Evolutionary conservation across 768 basidiomycete species (phyloP).

Genomic region (Trametes cubensis): DNA sequence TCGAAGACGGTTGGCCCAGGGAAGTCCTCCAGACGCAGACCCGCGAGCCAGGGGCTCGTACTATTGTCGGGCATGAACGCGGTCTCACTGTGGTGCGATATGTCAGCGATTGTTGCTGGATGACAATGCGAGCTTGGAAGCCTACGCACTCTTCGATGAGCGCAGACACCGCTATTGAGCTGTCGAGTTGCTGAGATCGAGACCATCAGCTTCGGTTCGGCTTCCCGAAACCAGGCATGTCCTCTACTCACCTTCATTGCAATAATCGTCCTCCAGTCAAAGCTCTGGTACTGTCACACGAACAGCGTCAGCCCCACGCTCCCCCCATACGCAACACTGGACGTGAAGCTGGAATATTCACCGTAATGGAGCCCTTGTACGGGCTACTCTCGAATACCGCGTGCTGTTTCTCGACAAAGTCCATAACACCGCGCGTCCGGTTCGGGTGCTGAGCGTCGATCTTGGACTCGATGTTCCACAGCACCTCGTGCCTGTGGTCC

Average conservation of each 20-base stretch:
- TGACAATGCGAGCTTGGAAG: neutral
- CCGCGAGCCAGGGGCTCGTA: conserved; percentile 69
- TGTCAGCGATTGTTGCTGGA: neutral
- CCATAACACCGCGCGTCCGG: conserved; percentile 54
- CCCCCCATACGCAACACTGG: neutral
- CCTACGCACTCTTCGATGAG: conserved; percentile 64
- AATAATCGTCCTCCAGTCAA: conserved; percentile 78
- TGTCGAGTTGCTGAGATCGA: conserved; percentile 49
- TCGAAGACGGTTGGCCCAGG: conserved; percentile 59
- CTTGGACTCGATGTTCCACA: conserved; percentile 83
- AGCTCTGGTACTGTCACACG: conserved; percentile 67
- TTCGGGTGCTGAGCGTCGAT: conserved; percentile 58
- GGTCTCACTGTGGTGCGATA: conserved; percentile 38
- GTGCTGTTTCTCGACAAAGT: conserved; percentile 66
- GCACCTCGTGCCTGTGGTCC: conserved; percentile 61
- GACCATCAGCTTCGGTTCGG: neutral
- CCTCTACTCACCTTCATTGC: conserved; percentile 61
- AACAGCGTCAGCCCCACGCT: neutral
- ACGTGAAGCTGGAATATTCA: conserved; percentile 34
- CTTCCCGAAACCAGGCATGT: neutral
- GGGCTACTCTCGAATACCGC: conserved; percentile 58
- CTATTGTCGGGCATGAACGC: conserved; percentile 44
- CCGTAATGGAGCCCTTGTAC: conserved; percentile 67
- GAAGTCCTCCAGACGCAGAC: conserved; percentile 63
- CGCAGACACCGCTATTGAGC: conserved; percentile 59